phyloP scores from a whole-genome alignment of 2,329 filamentous ascomycete genomes.

The Moelleriella libera region DNA sequence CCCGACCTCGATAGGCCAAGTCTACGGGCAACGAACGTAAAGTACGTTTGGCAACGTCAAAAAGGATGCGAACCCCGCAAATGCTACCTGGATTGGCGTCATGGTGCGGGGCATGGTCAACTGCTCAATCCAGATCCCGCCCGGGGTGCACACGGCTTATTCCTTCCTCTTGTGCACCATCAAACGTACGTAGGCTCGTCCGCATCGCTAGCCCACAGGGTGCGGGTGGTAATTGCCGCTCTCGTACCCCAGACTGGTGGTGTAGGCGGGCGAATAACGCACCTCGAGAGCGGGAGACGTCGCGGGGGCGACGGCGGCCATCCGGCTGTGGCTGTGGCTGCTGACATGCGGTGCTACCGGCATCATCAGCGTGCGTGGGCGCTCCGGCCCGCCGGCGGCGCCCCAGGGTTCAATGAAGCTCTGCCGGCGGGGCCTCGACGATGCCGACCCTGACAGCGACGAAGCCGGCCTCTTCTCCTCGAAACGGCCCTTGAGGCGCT shows the following conservation, averaged over 20 bases:
- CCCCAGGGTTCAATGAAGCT: constrained; percentile 17
- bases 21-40: too few relatives aligned
- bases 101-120: too few relatives aligned
- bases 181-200: too few relatives aligned
- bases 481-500: constrained; percentile 22
- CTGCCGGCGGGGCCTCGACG: constrained; percentile 11
- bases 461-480: constrained; percentile 14
- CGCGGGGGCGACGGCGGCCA: neutral
- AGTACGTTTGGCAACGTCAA: too few relatives aligned
- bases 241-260: constrained; percentile 8
- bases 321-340: neutral
- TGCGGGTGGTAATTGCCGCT: constrained; percentile 21
- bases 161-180: too few relatives aligned
- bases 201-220: constrained; percentile 15
- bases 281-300: neutral
- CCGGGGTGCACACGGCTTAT: too few relatives aligned
- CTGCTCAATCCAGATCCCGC: too few relatives aligned
- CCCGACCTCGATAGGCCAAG: too few relatives aligned
- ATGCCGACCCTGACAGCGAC: constrained; percentile 4
- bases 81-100: too few relatives aligned
- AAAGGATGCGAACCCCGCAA: too few relatives aligned
- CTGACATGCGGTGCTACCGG: neutral
- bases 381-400: neutral
- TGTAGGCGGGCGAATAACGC: constrained; percentile 2
- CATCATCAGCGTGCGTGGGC: constrained; percentile 5